A percentile compares a stretch with the other conserved stretches of the same genome.
phyloP scores from a whole-genome alignment of 352 stramenopile species.

The Pythium myriotylum region DNA sequence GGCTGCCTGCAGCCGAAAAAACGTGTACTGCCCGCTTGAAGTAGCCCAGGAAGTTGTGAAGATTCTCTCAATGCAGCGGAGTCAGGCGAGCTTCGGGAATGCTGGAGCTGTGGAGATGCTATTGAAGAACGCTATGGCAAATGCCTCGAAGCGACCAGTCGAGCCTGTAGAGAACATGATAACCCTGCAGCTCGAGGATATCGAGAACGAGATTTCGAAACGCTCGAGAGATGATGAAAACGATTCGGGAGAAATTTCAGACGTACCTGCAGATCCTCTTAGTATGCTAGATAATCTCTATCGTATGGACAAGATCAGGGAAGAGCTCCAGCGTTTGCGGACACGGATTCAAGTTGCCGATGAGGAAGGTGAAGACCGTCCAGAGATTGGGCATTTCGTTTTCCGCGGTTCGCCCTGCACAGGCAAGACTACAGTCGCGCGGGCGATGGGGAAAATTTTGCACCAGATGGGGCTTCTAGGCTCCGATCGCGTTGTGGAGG shows the following conservation, averaged over 20 bases:
- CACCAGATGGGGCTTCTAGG: slow-evolving; percentile 91
- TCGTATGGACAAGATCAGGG: slow-evolving; percentile 62
- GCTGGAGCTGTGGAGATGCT: slow-evolving; percentile 86
- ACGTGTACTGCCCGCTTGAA: slow-evolving; percentile 49
- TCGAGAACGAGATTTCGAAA: slow-evolving; percentile 47
- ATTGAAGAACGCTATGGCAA: slow-evolving; percentile 73
- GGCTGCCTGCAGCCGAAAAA: slow-evolving; percentile 52
- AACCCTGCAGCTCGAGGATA: slow-evolving; percentile 49
- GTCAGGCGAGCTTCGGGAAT: slow-evolving; percentile 90
- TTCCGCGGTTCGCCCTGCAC: slow-evolving; percentile 90
- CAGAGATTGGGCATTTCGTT: slow-evolving; percentile 78
- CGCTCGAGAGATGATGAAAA: slow-evolving; percentile 25
- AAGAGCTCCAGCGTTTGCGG: slow-evolving; percentile 51
- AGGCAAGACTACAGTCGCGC: slow-evolving; percentile 91
- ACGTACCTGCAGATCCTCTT: slow-evolving; percentile 42
- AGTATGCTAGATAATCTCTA: slow-evolving; percentile 52
- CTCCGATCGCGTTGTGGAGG: slow-evolving; percentile 92
- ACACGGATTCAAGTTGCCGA: slow-evolving; percentile 69
- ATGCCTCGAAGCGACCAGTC: slow-evolving; percentile 53
- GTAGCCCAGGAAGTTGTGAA: slow-evolving; percentile 56
- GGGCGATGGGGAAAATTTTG: slow-evolving; percentile 92
- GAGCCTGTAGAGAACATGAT: slow-evolving; percentile 38
- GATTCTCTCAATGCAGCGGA: slow-evolving; percentile 68
- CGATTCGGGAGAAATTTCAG: slow-evolving; percentile 1
- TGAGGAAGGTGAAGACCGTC: slow-evolving; percentile 57